Base-by-base conservation (phyloP, 768 basidiomycete species). In the button mushroom (Agaricus bisporus) region DNA sequence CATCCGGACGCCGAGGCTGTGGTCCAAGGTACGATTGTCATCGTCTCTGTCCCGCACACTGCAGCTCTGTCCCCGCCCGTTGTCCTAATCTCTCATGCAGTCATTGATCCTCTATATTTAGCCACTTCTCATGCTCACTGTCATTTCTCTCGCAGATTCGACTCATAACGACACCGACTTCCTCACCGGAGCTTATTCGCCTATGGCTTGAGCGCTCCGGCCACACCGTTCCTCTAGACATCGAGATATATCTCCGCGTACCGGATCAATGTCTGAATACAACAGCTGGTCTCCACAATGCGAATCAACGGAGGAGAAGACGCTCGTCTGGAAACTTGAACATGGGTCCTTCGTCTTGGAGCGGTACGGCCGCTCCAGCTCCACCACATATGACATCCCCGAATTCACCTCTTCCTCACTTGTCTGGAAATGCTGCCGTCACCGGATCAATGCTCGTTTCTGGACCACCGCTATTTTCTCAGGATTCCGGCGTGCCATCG, bases 191-290 rank as follows among this genome's bases (percentile, higher is more conserved):
- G 62, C 88, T 84, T 5, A 79, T 91, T 46, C 83, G 89, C 7
- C 75, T 91, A 10, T 91, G 89, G 88, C 75, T 91, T 0, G 88
- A 90, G 64, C 82, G 88, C 25, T 86, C 89, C 11, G 89, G 89
- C 15, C 70, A 74, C 48, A 75, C 68, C 4, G 80, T 83, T 5
- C 84, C 88, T 5, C 76, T 91, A 8, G 89, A 90, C 64, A 87
- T 91, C 55, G 87, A 90, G 64, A 88, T 91, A 44, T 84, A 82
- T 64, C 70, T 91, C 37, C 83, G 81, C 35, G 78, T 84, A 25
- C 69, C 70, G 18, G 53, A 54, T 20, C 32, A 32, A 17, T 18
- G 20, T n/a, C 22, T 28, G 10, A 32, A 18, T 17, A n/a, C 32
- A 10, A 48, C 29, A 6, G 11, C 32, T 18, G 15, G 59, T 64